Conservation (phyloP, 2,329 filamentous ascomycete genomes). For the Sclerotiophoma versabilis region DNA sequence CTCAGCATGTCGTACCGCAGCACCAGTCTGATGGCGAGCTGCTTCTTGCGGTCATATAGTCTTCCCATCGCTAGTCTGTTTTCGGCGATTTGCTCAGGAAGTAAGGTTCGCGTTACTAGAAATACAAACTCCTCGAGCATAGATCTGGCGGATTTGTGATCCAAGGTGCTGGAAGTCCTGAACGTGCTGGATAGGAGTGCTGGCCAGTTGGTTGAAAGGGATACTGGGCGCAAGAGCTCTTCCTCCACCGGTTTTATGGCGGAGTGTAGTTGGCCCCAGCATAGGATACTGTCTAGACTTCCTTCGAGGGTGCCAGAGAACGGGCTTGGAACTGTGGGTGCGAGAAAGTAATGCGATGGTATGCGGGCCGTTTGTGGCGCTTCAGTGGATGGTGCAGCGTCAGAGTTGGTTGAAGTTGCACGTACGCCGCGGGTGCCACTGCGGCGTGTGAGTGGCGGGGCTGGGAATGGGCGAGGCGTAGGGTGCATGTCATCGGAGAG, state of each 20-base stretch:
- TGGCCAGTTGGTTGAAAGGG: slow-evolving; percentile 23
- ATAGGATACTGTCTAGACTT: slow-evolving; percentile 32
- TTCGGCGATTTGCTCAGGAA: slow-evolving; percentile 37
- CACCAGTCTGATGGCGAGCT: slow-evolving; percentile 24
- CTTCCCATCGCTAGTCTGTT: slow-evolving; percentile 28
- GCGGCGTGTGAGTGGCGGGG: not conserved
- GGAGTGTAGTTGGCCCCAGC: slow-evolving; percentile 7
- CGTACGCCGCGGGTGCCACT: not conserved
- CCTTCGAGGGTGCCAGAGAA: slow-evolving; percentile 32
- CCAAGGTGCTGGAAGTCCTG: not conserved
- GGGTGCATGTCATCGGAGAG: slow-evolving; percentile 4
- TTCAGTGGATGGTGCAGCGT: not conserved
- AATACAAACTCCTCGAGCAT: slow-evolving; percentile 33
- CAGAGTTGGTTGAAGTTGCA: not conserved
- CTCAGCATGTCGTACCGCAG: slow-evolving; percentile 41
- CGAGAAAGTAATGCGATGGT: slow-evolving; percentile 24
- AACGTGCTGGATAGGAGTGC: slow-evolving; percentile 8
- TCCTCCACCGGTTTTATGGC: slow-evolving; percentile 4
- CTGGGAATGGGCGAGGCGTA: slow-evolving; percentile 1
- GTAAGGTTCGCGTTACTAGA: slow-evolving; percentile 31
- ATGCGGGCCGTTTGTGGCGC: not conserved
- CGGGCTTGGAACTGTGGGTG: slow-evolving; percentile 32
- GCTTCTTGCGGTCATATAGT: slow-evolving; percentile 31
- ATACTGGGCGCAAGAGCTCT: slow-evolving; percentile 13
- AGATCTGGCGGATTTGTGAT: not conserved